Base-by-base conservation (phyloP, 2,329 filamentous ascomycete genomes). In the Colletotrichum plurivorum region DNA sequence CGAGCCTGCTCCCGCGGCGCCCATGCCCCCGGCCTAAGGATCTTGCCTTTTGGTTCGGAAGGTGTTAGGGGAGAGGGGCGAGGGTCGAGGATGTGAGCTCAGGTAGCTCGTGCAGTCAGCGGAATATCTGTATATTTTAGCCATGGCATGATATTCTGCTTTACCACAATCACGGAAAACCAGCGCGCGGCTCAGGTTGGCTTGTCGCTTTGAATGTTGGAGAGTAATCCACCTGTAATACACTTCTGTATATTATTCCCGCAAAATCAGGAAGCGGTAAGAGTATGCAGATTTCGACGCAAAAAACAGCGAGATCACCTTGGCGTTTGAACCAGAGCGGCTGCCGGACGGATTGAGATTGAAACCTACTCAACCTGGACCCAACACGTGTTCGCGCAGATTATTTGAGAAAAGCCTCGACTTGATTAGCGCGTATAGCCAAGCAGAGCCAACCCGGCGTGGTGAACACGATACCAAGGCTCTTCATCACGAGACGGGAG, bases 151-250 rank as follows among this genome's bases (percentile, higher is more conserved):
- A 59, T 43, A 7, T 49, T 39, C n/a, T 39, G 27, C 16, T 31
- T 22, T n/a, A 16, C 49, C 1, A 49, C 46, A 48, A 36, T 36
- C 31, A 10, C 31, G 46, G 45, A 59, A 39, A 43, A 59, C 22
- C 22, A 18, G 13, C 16, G 41, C 18, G 45, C 56, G 31, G 48
- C 58, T 51, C 7, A 36, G 63, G 45, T 15, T 39, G 16, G 36
- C 5, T 27, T 48, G 15, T 51, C 39, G 27, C 54, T 20, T 39
- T 53, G 36, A 54, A 27, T 53, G 15, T 49, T 49, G 48, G 41
- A 43, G 13, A 20, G 16, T 56, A 65, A 56, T 66, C 18, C 12
- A 60, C 18, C 15, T 55, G 66, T 66, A 66, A 60, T 60, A 45
- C 9, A 55, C 16, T 55, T 31, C 41, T 46, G 39, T 60, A 60